These are phyloP conservation scores for Amanita muscaria DNA, from an alignment of 768 basidiomycete genomes.

Conservation along the genomic window DNA sequence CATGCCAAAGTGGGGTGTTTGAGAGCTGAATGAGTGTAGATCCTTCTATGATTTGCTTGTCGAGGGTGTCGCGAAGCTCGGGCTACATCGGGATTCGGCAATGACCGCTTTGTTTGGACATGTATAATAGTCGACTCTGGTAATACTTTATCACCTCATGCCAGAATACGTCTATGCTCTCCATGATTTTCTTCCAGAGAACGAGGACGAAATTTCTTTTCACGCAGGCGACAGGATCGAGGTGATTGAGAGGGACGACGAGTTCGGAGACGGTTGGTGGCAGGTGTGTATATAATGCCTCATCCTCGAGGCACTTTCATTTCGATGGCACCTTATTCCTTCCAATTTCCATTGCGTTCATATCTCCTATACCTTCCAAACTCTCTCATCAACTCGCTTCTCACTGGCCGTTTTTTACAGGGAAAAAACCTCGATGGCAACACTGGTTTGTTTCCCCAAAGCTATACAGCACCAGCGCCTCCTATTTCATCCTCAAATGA, in stretches of 20 bases:
- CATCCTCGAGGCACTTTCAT: slow-evolving; percentile 10
- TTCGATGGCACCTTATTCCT: background rate
- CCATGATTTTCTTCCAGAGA: slow-evolving; percentile 84
- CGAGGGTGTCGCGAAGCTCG: no score
- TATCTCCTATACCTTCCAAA: background rate
- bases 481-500: slow-evolving; percentile 26
- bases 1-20: no score
- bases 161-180: slow-evolving; percentile 80
- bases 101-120: no score
- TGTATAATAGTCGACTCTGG: no score
- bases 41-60: no score
- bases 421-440: slow-evolving; percentile 78
- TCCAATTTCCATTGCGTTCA: background rate
- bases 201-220: slow-evolving; percentile 90
- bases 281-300: slow-evolving; percentile 24
- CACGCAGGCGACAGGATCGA: slow-evolving; percentile 79
- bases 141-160: slow-evolving; percentile 30
- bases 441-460: slow-evolving; percentile 85
- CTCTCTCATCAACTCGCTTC: background rate
- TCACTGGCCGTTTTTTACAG: slow-evolving; percentile 31
- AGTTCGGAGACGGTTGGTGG: slow-evolving; percentile 97
- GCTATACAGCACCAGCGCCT: slow-evolving; percentile 65
- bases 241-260: slow-evolving; percentile 88
- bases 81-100: no score
- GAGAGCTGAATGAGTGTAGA: no score